Evolutionary conservation across 208 protist species (phyloP).

Genomic region (Acanthamoeba castellanii): DNA sequence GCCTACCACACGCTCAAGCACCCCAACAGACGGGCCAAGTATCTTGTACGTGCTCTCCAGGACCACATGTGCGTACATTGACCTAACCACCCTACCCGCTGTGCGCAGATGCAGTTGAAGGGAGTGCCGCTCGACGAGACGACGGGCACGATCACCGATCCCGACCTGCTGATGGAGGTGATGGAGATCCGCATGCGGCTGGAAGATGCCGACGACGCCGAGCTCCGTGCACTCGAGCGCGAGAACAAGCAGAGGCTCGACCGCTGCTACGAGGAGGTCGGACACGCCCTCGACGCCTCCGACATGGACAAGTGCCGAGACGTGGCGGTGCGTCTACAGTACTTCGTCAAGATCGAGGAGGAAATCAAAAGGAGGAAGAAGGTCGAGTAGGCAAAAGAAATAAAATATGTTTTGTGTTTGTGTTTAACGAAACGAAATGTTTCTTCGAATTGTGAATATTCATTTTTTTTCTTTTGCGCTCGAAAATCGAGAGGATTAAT

Average conservation of each 20-base stretch:
- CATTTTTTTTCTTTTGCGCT: too few relatives aligned
- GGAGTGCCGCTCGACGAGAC: constrained; percentile 8
- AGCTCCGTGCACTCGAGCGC: neutral
- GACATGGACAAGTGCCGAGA: neutral
- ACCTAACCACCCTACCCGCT: neutral
- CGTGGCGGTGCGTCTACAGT: constrained; percentile 10
- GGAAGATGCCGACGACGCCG: neutral
- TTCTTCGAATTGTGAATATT: too few relatives aligned
- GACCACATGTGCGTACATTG: neutral
- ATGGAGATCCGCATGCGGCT: constrained; percentile 35
- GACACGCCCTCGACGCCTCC: neutral
- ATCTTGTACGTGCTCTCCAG: neutral
- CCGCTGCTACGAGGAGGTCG: neutral
- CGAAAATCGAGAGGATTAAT: too few relatives aligned
- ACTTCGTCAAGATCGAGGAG: constrained; percentile 38
- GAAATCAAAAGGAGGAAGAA: constrained; percentile 25
- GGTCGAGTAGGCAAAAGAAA: neutral
- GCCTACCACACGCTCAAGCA: constrained; percentile 51
- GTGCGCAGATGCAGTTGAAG: neutral
- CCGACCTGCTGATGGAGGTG: constrained; percentile 39
- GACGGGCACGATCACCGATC: constrained; percentile 46
- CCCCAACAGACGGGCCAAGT: constrained; percentile 23
- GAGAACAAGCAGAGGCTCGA: constrained; percentile 13
- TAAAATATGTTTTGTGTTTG: neutral
- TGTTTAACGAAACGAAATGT: too few relatives aligned